Conservation (phyloP, 208 protist species). For the Trypanosoma avium region DNA sequence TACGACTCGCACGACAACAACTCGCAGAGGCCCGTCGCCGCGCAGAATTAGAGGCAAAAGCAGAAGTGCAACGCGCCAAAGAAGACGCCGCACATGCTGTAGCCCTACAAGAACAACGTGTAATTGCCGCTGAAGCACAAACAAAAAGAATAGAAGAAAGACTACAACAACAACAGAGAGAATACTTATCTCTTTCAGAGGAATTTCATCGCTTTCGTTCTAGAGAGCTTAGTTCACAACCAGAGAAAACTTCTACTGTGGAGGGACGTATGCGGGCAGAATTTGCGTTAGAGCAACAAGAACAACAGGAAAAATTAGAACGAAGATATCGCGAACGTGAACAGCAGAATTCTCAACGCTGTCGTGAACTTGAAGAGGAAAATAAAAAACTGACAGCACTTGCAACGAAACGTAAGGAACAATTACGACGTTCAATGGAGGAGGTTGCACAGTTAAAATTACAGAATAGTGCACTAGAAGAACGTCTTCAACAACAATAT, state of each 20-base stretch:
- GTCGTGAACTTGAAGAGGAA: constrained; percentile 56
- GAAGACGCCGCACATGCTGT: constrained; percentile 51
- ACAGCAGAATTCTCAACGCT: constrained; percentile 27
- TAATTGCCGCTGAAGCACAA: constrained; percentile 52
- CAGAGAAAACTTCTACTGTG: background rate
- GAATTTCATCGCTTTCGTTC: constrained; percentile 66
- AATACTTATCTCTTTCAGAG: constrained; percentile 74
- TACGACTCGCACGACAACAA: constrained; percentile 57
- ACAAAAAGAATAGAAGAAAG: constrained; percentile 65
- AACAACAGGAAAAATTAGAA: constrained; percentile 39
- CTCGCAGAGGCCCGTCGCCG: constrained; percentile 65
- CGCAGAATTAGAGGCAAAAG: constrained; percentile 70
- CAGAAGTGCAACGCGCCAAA: constrained; percentile 73
- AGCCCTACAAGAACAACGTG: constrained; percentile 36
- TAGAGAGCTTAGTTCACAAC: constrained; percentile 39
- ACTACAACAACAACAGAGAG: constrained; percentile 53
- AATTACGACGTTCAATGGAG: constrained; percentile 29
- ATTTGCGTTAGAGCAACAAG: constrained; percentile 44
- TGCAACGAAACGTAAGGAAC: constrained; percentile 61
- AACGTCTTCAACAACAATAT: background rate
- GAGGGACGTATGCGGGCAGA: constrained; percentile 24
- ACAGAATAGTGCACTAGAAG: constrained; percentile 3
- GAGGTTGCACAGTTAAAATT: constrained; percentile 9
- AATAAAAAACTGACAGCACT: constrained; percentile 51
- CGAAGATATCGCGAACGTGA: constrained; percentile 41